A percentile compares a stretch with the other conserved stretches of the same genome.
Evolutionary conservation across 192 early-diverging fungal genomes (phyloP).

Genomic region (Podila horticola): DNA sequence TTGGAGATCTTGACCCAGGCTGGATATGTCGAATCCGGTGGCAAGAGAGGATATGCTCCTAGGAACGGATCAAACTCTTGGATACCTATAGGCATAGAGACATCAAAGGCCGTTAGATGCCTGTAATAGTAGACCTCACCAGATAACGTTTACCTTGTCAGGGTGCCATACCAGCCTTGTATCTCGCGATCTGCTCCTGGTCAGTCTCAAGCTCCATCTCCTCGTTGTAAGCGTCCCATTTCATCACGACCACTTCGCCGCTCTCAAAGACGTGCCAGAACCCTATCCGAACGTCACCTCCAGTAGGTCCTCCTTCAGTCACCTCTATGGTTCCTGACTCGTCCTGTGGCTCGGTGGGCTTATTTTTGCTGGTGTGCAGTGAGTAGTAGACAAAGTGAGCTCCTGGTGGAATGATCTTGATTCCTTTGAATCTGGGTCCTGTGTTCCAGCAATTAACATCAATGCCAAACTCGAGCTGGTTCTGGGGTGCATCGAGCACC

Average conservation of each 20-base stretch:
- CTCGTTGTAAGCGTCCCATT: constrained; percentile 84
- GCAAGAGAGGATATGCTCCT: constrained; percentile 83
- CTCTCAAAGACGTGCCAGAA: constrained; percentile 32
- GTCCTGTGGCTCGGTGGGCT: constrained; percentile 52
- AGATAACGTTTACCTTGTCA: neutral
- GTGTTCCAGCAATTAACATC: constrained; percentile 91
- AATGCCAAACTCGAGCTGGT: constrained; percentile 83
- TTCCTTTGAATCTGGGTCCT: constrained; percentile 90
- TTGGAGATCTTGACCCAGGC: constrained; percentile 83
- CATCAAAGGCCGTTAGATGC: neutral
- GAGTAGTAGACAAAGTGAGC: constrained; percentile 92
- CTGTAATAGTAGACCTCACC: neutral
- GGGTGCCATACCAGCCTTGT: constrained; percentile 64
- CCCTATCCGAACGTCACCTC: constrained; percentile 31
- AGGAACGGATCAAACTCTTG: constrained; percentile 82
- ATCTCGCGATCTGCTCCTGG: constrained; percentile 68
- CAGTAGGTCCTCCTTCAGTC: constrained; percentile 19
- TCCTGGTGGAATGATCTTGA: constrained; percentile 94
- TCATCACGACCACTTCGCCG: constrained; percentile 77
- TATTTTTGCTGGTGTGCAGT: constrained; percentile 47
- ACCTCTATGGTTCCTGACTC: constrained; percentile 25
- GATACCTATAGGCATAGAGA: constrained; percentile 63
- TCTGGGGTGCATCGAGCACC: constrained; percentile 80
- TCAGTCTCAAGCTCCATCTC: constrained; percentile 68
- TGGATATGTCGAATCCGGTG: constrained; percentile 68